Percentiles rank a stretch among this genome's conserved stretches.
Evolutionary conservation across 768 basidiomycete species (phyloP).

Genomic region (Trametes punicea): DNA sequence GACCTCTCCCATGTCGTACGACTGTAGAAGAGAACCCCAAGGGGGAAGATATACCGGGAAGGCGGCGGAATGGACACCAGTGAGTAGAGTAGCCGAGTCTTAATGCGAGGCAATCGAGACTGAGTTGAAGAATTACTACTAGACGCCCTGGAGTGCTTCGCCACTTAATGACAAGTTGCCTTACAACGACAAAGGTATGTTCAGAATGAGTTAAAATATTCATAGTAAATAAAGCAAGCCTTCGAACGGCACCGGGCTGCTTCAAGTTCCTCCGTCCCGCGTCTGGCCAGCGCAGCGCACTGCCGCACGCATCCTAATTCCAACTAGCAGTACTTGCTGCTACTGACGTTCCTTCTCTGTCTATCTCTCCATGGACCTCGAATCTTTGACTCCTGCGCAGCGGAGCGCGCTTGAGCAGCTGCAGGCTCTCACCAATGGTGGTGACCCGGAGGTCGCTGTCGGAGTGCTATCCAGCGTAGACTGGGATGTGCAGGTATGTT

Average conservation of each 20-base stretch:
- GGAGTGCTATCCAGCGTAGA: constrained; percentile 56
- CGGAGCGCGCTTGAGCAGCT: constrained; percentile 39
- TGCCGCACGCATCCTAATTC: constrained; percentile 1
- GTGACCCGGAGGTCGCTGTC: constrained; percentile 60
- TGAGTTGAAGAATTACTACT: no score
- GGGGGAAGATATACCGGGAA: background rate
- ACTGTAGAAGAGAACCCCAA: no score
- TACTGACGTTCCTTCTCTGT: constrained; percentile 19
- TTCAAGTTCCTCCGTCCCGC: constrained; percentile 5
- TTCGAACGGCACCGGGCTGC: background rate
- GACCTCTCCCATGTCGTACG: constrained; percentile 65
- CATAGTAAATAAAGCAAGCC: background rate
- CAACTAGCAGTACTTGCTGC: constrained; percentile 17
- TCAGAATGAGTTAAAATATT: background rate
- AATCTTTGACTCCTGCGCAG: constrained; percentile 27
- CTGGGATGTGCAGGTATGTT: constrained; percentile 68
- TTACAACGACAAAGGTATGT: constrained; percentile 2
- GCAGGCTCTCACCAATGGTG: constrained; percentile 54
- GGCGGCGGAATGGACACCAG: background rate
- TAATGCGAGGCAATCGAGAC: no score
- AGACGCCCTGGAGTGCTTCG: no score
- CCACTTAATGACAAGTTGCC: background rate
- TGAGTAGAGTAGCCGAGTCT: background rate
- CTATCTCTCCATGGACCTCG: constrained; percentile 18
- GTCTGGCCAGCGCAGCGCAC: constrained; percentile 11